Percentiles rank a stretch among this genome's conserved stretches.
Evolutionary conservation across 164 flowering plant genomes (phyloP).

Genomic region (Tetrastigma voinierianum): DNA sequence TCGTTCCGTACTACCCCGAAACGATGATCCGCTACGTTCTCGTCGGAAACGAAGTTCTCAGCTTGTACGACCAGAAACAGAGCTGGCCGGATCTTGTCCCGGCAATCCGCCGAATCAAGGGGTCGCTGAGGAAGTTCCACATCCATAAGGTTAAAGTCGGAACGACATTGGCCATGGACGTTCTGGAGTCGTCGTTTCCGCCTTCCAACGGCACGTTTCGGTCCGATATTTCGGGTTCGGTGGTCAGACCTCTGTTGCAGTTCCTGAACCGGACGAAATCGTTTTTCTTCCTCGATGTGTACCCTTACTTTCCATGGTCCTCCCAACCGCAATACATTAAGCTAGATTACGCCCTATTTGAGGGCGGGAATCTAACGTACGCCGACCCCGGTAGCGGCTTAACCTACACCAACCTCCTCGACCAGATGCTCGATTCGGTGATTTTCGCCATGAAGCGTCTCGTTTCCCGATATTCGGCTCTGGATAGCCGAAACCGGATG

Average conservation of each 20-base stretch:
- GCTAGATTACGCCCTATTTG: slow-evolving; percentile 71
- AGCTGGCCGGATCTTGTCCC: slow-evolving; percentile 69
- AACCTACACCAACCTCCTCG: slow-evolving; percentile 66
- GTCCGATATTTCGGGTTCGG: slow-evolving; percentile 46
- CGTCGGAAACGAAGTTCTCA: slow-evolving; percentile 84
- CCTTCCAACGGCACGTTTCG: slow-evolving; percentile 85
- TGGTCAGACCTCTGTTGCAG: slow-evolving; percentile 66
- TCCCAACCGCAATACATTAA: slow-evolving; percentile 33
- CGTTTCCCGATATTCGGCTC: slow-evolving; percentile 39
- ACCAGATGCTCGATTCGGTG: slow-evolving; percentile 83
- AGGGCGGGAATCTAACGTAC: slow-evolving; percentile 29
- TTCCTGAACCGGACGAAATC: slow-evolving; percentile 80
- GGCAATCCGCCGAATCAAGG: slow-evolving; percentile 55
- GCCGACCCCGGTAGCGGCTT: slow-evolving; percentile 60
- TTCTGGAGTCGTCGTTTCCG: slow-evolving; percentile 62
- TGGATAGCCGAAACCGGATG: slow-evolving; percentile 87
- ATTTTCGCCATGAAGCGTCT: slow-evolving; percentile 60
- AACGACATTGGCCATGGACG: slow-evolving; percentile 79
- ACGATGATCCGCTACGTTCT: slow-evolving; percentile 68
- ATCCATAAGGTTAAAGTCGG: slow-evolving; percentile 70
- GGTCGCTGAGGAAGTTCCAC: slow-evolving; percentile 36
- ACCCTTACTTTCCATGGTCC: slow-evolving; percentile 84
- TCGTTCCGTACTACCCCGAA: slow-evolving; percentile 60
- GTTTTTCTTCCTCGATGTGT: slow-evolving; percentile 75
- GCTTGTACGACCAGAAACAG: slow-evolving; percentile 18